phyloP scores from a whole-genome alignment of 75 land plant species.

The Selaginella tamariscina region DNA sequence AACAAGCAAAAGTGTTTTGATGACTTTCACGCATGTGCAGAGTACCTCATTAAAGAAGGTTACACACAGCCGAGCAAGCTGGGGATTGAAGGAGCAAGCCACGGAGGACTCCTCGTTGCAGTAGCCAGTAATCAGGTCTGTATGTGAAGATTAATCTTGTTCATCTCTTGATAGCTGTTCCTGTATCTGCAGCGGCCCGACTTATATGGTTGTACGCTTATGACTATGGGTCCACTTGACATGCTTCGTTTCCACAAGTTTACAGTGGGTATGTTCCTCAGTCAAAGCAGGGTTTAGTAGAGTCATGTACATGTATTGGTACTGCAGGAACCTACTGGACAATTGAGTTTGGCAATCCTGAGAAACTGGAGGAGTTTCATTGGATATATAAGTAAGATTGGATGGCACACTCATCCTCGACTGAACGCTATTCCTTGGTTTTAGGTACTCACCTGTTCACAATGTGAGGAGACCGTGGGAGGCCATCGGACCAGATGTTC shows the following conservation, averaged over 20 bases:
- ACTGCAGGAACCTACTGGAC: constrained; percentile 23
- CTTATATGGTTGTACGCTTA: constrained; percentile 23
- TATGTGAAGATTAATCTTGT: background rate
- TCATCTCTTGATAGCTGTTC: background rate
- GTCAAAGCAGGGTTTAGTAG: no score
- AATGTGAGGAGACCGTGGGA: constrained; percentile 19
- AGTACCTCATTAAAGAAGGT: constrained; percentile 12
- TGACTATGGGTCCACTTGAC: constrained; percentile 19
- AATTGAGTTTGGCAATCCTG: constrained; percentile 23
- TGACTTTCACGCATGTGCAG: constrained; percentile 19
- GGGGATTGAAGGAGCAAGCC: constrained; percentile 6
- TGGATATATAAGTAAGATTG: constrained; percentile 12
- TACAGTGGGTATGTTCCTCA: constrained; percentile 17
- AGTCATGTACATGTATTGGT: background rate
- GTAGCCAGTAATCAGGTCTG: background rate
- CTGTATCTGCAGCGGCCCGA: constrained; percentile 14
- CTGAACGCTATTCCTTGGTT: background rate
- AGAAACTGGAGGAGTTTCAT: constrained; percentile 22
- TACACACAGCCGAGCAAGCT: constrained; percentile 5
- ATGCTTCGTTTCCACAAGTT: constrained; percentile 25
- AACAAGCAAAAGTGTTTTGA: constrained; percentile 23
- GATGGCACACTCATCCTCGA: background rate
- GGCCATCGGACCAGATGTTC: constrained; percentile 2
- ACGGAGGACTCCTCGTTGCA: background rate
- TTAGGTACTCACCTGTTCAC: constrained; percentile 22